These are phyloP conservation scores for Neoboletus brunneissimus DNA, from an alignment of 768 basidiomycete species.

Conservation along the genomic window DNA sequence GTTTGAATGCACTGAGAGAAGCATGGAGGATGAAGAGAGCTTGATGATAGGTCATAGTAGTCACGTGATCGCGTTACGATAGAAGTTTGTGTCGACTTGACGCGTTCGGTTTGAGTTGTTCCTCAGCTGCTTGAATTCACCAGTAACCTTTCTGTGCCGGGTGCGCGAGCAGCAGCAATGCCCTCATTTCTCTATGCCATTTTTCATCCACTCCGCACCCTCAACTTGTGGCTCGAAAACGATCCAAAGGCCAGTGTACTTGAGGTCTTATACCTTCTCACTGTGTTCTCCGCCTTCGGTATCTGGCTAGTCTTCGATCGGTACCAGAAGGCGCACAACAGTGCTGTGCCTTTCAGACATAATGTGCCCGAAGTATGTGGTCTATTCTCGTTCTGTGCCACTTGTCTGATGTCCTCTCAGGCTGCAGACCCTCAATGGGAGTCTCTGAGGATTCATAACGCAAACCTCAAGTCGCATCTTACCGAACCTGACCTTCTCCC, in stretches of 20 bases:
- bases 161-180: slow-evolving; percentile 20
- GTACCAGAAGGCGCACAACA: slow-evolving; percentile 71
- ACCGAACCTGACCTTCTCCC: slow-evolving; percentile 54
- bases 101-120: slow-evolving; percentile 12
- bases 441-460: slow-evolving; percentile 50
- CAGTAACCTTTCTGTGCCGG: neutral
- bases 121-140: neutral
- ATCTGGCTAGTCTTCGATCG: slow-evolving; percentile 78
- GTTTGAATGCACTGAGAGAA: neutral
- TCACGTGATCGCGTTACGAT: slow-evolving; percentile 20
- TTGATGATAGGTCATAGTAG: neutral
- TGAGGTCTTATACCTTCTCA: slow-evolving; percentile 64
- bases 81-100: neutral
- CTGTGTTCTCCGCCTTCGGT: slow-evolving; percentile 70
- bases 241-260: slow-evolving; percentile 48
- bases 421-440: slow-evolving; percentile 59
- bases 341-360: slow-evolving; percentile 65
- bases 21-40: no score
- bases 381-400: neutral
- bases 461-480: slow-evolving; percentile 65
- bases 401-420: slow-evolving; percentile 34
- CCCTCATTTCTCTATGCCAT: slow-evolving; percentile 35
- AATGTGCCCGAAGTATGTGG: slow-evolving; percentile 54
- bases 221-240: slow-evolving; percentile 46
- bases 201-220: slow-evolving; percentile 52